Base-by-base conservation (phyloP, 2,329 filamentous ascomycete genomes). In the Emergomyces orientalis region DNA sequence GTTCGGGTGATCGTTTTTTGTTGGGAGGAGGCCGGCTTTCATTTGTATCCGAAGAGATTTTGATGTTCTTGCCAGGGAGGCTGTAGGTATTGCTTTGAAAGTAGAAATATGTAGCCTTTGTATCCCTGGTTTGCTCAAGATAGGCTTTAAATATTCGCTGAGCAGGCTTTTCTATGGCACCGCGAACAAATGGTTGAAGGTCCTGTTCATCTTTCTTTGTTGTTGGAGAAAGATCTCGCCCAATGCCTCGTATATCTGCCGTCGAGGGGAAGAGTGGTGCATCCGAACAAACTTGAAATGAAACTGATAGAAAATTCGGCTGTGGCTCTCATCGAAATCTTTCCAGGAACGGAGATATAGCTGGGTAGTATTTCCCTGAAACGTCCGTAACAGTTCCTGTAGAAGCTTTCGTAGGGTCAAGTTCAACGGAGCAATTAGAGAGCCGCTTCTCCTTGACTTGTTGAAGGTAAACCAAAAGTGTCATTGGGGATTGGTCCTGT, bases 301-400 rank as follows among this genome's bases (percentile, higher is more conserved):
- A 14, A 59, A 45, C 34, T 17, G 37, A 19, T 43, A 14, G 34
- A 59, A 59, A 25, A 30, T 25, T 22, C n/a, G 39, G 32, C 52
- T 14, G 17, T 49, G 59, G 6, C 2, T 32, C 14, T 60, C 34
- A 11, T 47, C 43, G 17, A 60, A 60, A 25, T 52, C 59, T 2
- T 14, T 25, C 59, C 59, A 60, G 2, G 2, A 1, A n/a, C 47
- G 32, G 17, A 60, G 25, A 17, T 27, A n/a, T 14, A 11, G 59
- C 27, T n/a, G 59, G 59, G 32, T 60, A 60, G 14, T 52, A 60
- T 60, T 60, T 60, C 11, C 59, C 59, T 3, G 30, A 11, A 9
- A 60, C 59, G 32, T 47, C 13, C 22, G 59, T 60, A 34, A 60
- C 32, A 49, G 41, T 13, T 8, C 45, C 59, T 4, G 59, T 17